phyloP scores from a whole-genome alignment of 1,139 yeast genomes.

The Scheffersomyces cryptocercus region DNA sequence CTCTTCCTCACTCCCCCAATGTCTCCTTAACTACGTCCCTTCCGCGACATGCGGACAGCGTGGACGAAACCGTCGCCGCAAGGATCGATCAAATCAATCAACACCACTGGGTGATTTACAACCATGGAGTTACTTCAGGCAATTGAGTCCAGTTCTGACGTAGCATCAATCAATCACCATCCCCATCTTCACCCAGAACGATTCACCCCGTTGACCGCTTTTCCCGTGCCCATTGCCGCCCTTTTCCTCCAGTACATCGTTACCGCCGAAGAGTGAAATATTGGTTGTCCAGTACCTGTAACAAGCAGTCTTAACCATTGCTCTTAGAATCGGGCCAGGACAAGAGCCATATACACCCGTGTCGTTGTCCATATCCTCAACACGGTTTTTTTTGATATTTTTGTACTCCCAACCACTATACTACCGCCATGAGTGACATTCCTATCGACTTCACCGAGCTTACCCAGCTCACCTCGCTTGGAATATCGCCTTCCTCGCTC shows the following conservation, averaged over 20 bases:
- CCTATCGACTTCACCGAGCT: constrained; percentile 98
- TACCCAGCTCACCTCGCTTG: constrained; percentile 81
- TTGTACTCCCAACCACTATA: constrained; percentile 24
- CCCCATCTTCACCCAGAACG: background rate
- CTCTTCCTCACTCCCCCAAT: too few relatives aligned
- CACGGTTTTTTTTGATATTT: background rate
- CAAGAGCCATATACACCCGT: constrained; percentile 3
- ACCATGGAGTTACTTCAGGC: background rate
- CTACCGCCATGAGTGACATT: constrained; percentile 44
- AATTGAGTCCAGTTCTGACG: constrained; percentile 1
- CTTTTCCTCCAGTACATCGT: too few relatives aligned
- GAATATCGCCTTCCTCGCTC: constrained; percentile 78
- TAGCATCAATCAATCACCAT: background rate
- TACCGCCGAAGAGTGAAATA: background rate
- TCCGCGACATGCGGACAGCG: background rate
- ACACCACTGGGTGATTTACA: background rate
- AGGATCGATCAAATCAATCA: background rate
- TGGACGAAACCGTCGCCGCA: background rate
- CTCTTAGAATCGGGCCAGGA: constrained; percentile 3
- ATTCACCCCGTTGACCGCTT: background rate
- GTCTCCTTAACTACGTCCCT: too few relatives aligned
- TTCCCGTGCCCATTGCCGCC: background rate
- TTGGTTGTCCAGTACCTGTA: background rate
- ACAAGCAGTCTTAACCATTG: background rate
- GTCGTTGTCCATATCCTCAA: background rate